These are phyloP conservation scores for Lactuca saligna DNA, from an alignment of 129 eudicot species.

Conservation along the genomic window DNA sequence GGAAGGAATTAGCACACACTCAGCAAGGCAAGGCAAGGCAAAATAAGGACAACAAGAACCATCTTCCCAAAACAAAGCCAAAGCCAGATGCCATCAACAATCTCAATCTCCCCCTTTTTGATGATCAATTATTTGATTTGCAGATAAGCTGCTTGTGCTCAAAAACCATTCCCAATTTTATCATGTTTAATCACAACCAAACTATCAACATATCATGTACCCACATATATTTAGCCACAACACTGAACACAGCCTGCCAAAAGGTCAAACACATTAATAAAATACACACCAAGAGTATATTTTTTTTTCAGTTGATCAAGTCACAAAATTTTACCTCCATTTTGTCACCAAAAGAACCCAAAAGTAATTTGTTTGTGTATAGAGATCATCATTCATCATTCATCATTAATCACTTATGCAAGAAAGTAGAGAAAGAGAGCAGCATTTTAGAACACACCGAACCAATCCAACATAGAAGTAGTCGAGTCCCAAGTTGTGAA, in stretches of 20 bases:
- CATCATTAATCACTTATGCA: conserved; percentile 45
- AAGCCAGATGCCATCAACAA: conserved; percentile 23
- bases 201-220: conserved; percentile 57
- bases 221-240: conserved; percentile 47
- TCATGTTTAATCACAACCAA: conserved; percentile 48
- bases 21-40: not conserved
- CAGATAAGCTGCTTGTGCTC: conserved; percentile 45
- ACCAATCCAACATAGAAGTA: conserved; percentile 59
- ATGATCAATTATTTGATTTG: conserved; percentile 24
- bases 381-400: conserved; percentile 38
- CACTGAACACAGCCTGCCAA: conserved; percentile 67
- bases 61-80: conserved; percentile 31
- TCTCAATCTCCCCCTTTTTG: conserved; percentile 27
- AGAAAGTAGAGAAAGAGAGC: conserved; percentile 56
- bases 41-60: conserved; percentile 35
- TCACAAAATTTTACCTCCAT: conserved; percentile 28
- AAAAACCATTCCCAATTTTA: conserved; percentile 44
- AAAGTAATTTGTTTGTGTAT: conserved; percentile 26
- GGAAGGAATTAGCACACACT: not conserved
- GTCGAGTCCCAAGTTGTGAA: conserved; percentile 50
- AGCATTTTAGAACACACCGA: conserved; percentile 43
- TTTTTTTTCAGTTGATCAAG: conserved; percentile 14
- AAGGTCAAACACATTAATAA: conserved; percentile 55
- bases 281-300: conserved; percentile 11
- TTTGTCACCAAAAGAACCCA: conserved; percentile 33